Evolutionary conservation across 2,329 filamentous ascomycete genomes (phyloP), one percentile per base, ranked within the genome.

Genomic region (Mollisiaceae sp.): DNA sequence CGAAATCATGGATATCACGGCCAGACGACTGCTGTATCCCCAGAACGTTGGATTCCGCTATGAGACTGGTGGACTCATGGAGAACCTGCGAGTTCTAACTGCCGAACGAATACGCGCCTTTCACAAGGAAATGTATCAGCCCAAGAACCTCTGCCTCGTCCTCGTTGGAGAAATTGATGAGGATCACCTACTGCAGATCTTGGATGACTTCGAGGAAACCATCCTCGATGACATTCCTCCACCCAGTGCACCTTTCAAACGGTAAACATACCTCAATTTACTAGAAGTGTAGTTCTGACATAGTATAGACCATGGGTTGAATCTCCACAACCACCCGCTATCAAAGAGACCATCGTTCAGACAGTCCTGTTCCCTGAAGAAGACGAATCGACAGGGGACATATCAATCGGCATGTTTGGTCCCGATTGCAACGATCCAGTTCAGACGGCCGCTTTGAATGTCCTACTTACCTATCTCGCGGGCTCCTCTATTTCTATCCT

Each of bases 61-160:
- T 72, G 95, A 99, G 79, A 99, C 95, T n/a, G 95, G 95, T 14
- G 95, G 95, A 15, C 93, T 97, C 90, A 96, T 96, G 82, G 92
- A 97, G 73, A 91, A 93, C 39, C 83, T 99, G 59, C 89, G 95
- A 50, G 88, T 93, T 2, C 81, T 99, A 56, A 95, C 93, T 0
- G 89, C 93, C 1, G 91, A 97, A 60, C 89, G 93, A 45, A 99
- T 99, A 70, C 89, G 95, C n/a, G 88, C 90, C 65, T 99, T 98
- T 74, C 95, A 99, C 78, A 89, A 89, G 68, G 91, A 94, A 69
- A 98, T 99, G 94, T 99, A 99, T 75, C 94, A 98, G 77, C 95
- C 95, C 2, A 94, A 94, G 76, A 99, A 99, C 74, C 82, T 99
- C 66, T 96, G 94, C 69, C 81, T 99, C 35, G 86, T 97, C 32